These are phyloP conservation scores for Clitoria ternatea DNA, from an alignment of 306 rosid genomes.

Conservation along the genomic window DNA sequence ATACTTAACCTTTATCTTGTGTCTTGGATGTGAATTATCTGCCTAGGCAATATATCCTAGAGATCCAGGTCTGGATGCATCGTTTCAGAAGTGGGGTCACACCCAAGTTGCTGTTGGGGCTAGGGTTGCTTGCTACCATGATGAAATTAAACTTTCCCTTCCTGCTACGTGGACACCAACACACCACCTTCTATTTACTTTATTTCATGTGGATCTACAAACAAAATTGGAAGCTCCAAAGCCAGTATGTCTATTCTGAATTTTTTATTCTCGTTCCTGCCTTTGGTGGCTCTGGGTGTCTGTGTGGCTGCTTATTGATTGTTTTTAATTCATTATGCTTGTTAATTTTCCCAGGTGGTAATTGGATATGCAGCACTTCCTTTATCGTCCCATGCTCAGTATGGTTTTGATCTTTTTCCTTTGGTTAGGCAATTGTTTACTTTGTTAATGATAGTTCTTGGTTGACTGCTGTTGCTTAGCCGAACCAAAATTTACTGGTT, in stretches of 20 bases:
- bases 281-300: background rate
- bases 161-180: conserved; percentile 95
- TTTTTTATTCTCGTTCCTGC: conserved; percentile 13
- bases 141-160: conserved; percentile 89
- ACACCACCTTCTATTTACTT: conserved; percentile 87
- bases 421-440: conserved; percentile 7
- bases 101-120: conserved; percentile 93
- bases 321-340: conserved; percentile 27
- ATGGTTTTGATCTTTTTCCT: conserved; percentile 41
- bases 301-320: conserved; percentile 12
- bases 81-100: conserved; percentile 77
- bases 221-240: conserved; percentile 92
- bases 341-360: conserved; percentile 57
- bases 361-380: conserved; percentile 92
- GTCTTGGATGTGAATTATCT: conserved; percentile 30
- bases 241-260: conserved; percentile 55
- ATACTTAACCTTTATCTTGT: conserved; percentile 11
- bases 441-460: background rate
- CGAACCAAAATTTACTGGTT: background rate
- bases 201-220: conserved; percentile 90
- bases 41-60: conserved; percentile 77
- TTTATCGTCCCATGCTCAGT: conserved; percentile 93
- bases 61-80: conserved; percentile 52
- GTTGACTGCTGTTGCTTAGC: conserved; percentile 12
- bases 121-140: conserved; percentile 77